Evolutionary conservation across 257 asterid species (phyloP), one percentile per base, ranked within the genome.

Genomic region (Gentiana macrophylla): DNA sequence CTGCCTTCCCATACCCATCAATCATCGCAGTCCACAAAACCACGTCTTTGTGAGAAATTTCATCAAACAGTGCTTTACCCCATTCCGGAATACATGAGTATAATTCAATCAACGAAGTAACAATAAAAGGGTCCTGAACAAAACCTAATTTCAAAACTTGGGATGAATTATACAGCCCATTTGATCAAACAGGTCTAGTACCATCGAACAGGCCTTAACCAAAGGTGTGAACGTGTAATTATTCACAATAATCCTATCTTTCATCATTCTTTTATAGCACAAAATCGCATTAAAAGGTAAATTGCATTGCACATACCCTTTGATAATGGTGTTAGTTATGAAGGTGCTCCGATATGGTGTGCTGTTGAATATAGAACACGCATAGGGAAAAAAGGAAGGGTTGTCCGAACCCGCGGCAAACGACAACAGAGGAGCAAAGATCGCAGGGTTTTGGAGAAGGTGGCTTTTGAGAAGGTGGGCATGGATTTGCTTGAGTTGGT

Each of bases 1-100:
- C 94, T 32, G 33, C 53, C 59, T 81, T 81, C 11, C 94, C 85
- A 43, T 81, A 84, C 56, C 92, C 89, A 55, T 81, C 89, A 38
- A 86, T 59, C 86, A 86, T 81, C n/a, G 68, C 44, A 9, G 96
- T 84, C 88, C 91, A 79, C 77, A 86, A 8, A 44, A 86, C 96
- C 59, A 86, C 86, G 60, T 86, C 96, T 43, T 73, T 81, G 6
- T 70, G 62, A 1, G 92, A 64, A 41, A 76, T 76, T 70, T 79
- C 80, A 15, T 57, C 85, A 51, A 86, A 86, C 86, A 86, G 71
- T 35, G 94, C 92, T 4, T 46, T 68, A 41, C n/a, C 66, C 92
- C 79, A 77, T 24, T 84, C 80, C 51, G 74, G 62, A 24, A 67
- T 38, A 55, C 33, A 0, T 84, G 70, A 35, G 81, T 84, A 15